Conservation (phyloP, 768 basidiomycete genomes). For the Suillus decipiens region DNA sequence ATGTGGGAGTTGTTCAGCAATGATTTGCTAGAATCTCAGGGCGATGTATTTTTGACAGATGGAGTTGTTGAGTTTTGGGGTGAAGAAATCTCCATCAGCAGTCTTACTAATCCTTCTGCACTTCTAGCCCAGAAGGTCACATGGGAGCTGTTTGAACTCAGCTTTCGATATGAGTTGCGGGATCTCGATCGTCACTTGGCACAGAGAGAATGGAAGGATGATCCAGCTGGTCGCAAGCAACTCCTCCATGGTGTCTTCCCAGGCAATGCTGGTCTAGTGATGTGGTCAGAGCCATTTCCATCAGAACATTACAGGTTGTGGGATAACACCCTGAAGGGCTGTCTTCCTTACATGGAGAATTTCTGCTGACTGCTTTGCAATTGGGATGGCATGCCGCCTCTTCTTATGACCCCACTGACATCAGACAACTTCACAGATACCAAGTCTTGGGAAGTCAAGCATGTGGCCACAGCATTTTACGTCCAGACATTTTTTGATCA, state of each 20-base stretch:
- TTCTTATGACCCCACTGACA: neutral
- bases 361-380: neutral
- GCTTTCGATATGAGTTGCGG: conserved; percentile 22
- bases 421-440: conserved; percentile 2
- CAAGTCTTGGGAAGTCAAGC: neutral
- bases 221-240: neutral
- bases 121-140: conserved; percentile 13
- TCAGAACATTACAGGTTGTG: neutral
- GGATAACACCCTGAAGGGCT: neutral
- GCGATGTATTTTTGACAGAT: neutral
- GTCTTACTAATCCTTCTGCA: conserved; percentile 4
- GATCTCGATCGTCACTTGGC: conserved; percentile 16
- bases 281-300: conserved; percentile 6
- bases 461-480: neutral
- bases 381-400: conserved; percentile 3
- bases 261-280: conserved; percentile 8
- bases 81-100: neutral
- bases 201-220: neutral
- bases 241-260: conserved; percentile 10
- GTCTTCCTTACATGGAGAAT: conserved; percentile 7
- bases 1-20: conserved; percentile 13
- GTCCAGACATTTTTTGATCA: conserved; percentile 10
- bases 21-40: neutral
- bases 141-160: conserved; percentile 24
- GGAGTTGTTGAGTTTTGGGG: conserved; percentile 7